Evolutionary conservation across 495 filamentous ascomycete species (phyloP), one percentile per base, ranked within the genome.

Genomic region (Entonaema liquescens): DNA sequence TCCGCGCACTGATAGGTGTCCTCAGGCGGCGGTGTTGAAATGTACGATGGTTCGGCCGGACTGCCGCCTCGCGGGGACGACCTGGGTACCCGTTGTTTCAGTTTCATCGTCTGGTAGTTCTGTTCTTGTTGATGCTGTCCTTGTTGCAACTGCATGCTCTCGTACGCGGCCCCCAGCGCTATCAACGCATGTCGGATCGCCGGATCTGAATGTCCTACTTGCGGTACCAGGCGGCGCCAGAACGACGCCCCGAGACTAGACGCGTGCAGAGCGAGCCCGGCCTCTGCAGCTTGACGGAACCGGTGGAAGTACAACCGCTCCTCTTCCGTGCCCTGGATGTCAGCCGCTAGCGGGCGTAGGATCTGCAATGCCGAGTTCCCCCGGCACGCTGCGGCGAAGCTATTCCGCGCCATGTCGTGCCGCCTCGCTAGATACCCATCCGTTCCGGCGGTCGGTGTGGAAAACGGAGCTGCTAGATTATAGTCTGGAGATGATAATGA

Each of bases 151-250:
- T 72, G 70, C 59, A 47, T 50, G 33, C 70, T 56, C 38, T 75
- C 63, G 69, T 80, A 72, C 23, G 79, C 72, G 9, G 79, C 78
- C 4, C 79, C 78, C 2, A 83, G 70, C 7, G 81, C 81, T 12
- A 83, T 70, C 21, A 81, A 56, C 40, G 81, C 81, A 53, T 81
- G 79, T 49, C 78, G 76, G 40, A 80, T 72, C 12, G 81, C 80
- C n/a, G 77, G 72, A 38, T 80, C 76, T n/a, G 77, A 73, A 29
- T 76, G 68, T 6, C 72, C 69, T 19, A 77, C 62, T n/a, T 74
- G 72, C n/a, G 77, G 77, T 6, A 73, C 67, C 19, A 79, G 57
- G 3, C 77, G 72, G 28, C 63, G 71, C 81, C 81, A 83, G 62
- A 83, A 83, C 55, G 69, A 59, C 2, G 77, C 23, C 1, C 71